Conservation (phyloP, 352 stramenopile genomes). For the Pythium aristosporum region DNA sequence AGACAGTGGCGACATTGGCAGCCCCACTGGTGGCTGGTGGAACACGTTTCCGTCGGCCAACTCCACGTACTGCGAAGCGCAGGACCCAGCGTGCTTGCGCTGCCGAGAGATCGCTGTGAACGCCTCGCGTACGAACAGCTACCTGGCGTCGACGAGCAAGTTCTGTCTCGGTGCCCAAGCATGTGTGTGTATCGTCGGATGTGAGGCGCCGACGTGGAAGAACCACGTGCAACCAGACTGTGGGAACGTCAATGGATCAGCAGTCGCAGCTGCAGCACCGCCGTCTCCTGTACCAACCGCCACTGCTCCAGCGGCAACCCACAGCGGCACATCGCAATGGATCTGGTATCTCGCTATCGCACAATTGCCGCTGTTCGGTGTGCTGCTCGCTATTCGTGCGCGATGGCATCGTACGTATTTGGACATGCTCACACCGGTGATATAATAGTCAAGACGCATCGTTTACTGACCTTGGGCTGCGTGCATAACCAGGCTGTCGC, state of each 20-base stretch:
- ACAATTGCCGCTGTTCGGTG: constrained; percentile 17
- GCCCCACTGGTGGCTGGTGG: constrained; percentile 30
- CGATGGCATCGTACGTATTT: constrained; percentile 20
- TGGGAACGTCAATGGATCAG: background rate
- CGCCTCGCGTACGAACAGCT: constrained; percentile 37
- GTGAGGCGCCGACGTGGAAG: constrained; percentile 30
- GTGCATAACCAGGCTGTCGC: background rate
- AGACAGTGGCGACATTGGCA: constrained; percentile 38
- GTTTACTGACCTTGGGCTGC: background rate
- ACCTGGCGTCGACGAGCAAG: constrained; percentile 46
- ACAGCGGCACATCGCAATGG: background rate
- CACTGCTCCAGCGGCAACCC: background rate
- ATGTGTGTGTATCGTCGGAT: constrained; percentile 57
- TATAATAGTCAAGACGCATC: background rate
- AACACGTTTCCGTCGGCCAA: constrained; percentile 49
- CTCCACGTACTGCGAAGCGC: constrained; percentile 47
- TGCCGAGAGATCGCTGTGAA: constrained; percentile 44
- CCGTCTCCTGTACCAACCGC: background rate
- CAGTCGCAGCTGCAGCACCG: background rate
- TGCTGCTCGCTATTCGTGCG: constrained; percentile 9
- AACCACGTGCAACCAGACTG: constrained; percentile 15
- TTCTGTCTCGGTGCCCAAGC: constrained; percentile 38
- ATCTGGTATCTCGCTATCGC: constrained; percentile 20
- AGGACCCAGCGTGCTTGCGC: constrained; percentile 40
- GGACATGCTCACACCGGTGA: background rate